phyloP scores from a whole-genome alignment of 2,329 filamentous ascomycete species.

The Penicillium sp. region DNA sequence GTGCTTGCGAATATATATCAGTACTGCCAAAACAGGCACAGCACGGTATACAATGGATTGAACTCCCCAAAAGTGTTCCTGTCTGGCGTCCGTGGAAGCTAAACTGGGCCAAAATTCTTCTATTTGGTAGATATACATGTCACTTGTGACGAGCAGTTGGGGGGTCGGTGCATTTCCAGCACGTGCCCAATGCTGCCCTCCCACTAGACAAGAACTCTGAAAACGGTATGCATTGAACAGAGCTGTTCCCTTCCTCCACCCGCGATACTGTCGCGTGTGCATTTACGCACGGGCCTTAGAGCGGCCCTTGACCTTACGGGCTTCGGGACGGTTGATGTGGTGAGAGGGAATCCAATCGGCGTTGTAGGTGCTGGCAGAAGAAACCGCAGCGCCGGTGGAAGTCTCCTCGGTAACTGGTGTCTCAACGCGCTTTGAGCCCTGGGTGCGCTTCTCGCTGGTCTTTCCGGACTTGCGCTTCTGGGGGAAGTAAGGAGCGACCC shows the following conservation, averaged over 20 bases:
- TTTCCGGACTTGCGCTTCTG: conserved; percentile 54
- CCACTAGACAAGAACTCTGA: neutral
- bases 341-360: conserved; percentile 90
- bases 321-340: conserved; percentile 82
- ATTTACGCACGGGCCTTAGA: conserved; percentile 38
- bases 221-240: conserved; percentile 6
- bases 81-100: conserved; percentile 3
- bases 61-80: conserved; percentile 7
- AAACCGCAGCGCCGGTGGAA: conserved; percentile 66
- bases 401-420: conserved; percentile 60
- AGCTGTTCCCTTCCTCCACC: conserved; percentile 3
- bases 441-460: conserved; percentile 33
- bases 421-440: conserved; percentile 66
- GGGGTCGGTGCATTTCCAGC: conserved; percentile 17
- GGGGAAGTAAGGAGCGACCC: conserved; percentile 93
- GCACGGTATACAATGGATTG: neutral
- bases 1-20: neutral
- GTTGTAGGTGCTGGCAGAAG: conserved; percentile 74
- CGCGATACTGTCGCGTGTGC: conserved; percentile 1
- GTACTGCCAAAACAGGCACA: conserved; percentile 1
- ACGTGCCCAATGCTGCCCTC: neutral
- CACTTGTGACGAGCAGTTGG: conserved; percentile 6
- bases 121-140: conserved; percentile 19
- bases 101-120: conserved; percentile 8
- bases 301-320: conserved; percentile 57